Conservation (phyloP, 2,329 filamentous ascomycete genomes). For the Cladosporium sp. region DNA sequence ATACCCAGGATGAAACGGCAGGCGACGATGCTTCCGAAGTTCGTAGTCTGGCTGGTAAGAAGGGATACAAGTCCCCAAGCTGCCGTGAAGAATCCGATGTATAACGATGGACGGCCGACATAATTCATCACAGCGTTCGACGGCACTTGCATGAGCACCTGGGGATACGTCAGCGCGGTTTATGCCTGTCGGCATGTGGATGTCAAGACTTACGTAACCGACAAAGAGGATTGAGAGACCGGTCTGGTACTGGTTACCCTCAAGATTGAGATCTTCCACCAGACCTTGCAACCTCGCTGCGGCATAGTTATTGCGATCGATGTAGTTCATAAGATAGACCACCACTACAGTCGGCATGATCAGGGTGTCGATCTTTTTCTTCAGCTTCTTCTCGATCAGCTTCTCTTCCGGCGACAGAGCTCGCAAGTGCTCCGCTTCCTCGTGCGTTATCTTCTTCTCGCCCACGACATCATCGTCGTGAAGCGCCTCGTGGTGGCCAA, state of each 20-base stretch:
- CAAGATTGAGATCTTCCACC: slow-evolving; percentile 53
- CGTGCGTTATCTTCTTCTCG: slow-evolving; percentile 6
- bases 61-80: slow-evolving; percentile 32
- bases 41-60: slow-evolving; percentile 29
- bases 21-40: slow-evolving; percentile 32
- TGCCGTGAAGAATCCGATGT: slow-evolving; percentile 28
- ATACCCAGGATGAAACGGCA: slow-evolving; percentile 36
- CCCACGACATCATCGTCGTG: slow-evolving; percentile 16
- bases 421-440: slow-evolving; percentile 20
- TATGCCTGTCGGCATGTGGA: not conserved
- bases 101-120: slow-evolving; percentile 28
- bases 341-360: slow-evolving; percentile 65
- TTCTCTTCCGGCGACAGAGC: slow-evolving; percentile 27
- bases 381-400: slow-evolving; percentile 49
- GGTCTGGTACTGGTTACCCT: slow-evolving; percentile 38
- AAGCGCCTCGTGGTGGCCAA: slow-evolving; percentile 14
- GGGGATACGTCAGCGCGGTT: too few species aligned
- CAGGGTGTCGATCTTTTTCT: slow-evolving; percentile 64
- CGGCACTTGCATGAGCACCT: slow-evolving; percentile 30
- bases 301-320: slow-evolving; percentile 53
- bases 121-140: slow-evolving; percentile 34
- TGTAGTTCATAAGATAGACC: slow-evolving; percentile 42
- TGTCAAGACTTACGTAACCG: slow-evolving; percentile 34
- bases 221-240: slow-evolving; percentile 40
- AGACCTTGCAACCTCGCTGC: slow-evolving; percentile 60